Base-by-base conservation (phyloP, 352 stramenopile species). In the Globisporangium heterothallicum region DNA sequence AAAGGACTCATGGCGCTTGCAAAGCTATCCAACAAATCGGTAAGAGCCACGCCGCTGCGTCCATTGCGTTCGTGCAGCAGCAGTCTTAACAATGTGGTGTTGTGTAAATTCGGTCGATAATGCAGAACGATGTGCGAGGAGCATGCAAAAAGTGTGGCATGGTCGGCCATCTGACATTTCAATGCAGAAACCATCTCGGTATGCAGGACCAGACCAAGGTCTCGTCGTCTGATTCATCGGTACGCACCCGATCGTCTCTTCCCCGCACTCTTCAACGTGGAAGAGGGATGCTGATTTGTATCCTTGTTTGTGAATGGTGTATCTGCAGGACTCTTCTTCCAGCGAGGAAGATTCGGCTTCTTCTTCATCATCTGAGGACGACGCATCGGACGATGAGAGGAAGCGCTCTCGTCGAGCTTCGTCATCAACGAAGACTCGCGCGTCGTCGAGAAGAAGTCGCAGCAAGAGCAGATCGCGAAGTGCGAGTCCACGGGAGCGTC, bases 1-100 rank as follows among this genome's bases (percentile, higher is more conserved):
- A 83, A 94, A 43, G 88, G 89, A 5, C 75, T 99, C 47, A 95
- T 98, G 82, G 88, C 92, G 52, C 74, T 99, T 43, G 94, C 90
- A 27, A 92, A 96, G 61, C 79, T 96, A 46, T 97, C 96, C 47
- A 98, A 98, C 72, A 74, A 97, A 21, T 86, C 74, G 35, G 90
- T 96, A 35, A 27, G 42, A n/a, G n/a, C n/a, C n/a, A n/a, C n/a
- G n/a, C n/a, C n/a, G n/a, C n/a, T n/a, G n/a, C n/a, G n/a, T n/a
- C n/a, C n/a, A n/a, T n/a, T n/a, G n/a, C n/a, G n/a, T n/a, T n/a
- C n/a, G n/a, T n/a, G n/a, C n/a, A n/a, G n/a, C n/a, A n/a, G n/a
- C n/a, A n/a, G n/a, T n/a, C n/a, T n/a, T n/a, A n/a, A n/a, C n/a
- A n/a, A n/a, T n/a, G n/a, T n/a, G n/a, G n/a, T 27, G 9, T n/a